phyloP scores from a whole-genome alignment of 2,329 filamentous ascomycete species.

The Talaromyces piceae region DNA sequence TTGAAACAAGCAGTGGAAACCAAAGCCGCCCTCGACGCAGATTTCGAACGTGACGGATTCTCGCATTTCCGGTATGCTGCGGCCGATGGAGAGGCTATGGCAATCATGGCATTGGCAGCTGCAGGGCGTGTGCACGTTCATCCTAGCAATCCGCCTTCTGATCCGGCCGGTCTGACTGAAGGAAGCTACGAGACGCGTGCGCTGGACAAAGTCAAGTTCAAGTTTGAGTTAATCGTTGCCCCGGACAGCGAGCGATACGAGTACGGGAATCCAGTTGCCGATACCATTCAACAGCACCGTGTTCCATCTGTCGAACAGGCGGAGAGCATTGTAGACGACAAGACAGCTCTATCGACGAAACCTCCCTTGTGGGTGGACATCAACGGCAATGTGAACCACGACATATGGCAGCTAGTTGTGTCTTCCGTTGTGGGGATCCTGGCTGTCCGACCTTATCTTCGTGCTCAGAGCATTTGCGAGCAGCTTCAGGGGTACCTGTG shows the following conservation, averaged over 20 bases:
- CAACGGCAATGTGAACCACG: conserved; percentile 29
- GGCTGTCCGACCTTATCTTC: conserved; percentile 34
- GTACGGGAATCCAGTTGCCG: conserved; percentile 31
- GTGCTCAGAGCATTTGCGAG: conserved; percentile 25
- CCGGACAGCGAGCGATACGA: conserved; percentile 30
- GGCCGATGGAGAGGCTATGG: conserved; percentile 38
- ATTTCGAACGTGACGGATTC: conserved; percentile 25
- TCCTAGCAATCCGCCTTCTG: conserved; percentile 33
- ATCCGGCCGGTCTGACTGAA: conserved; percentile 41
- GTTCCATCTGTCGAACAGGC: background rate
- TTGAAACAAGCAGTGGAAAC: conserved; percentile 35
- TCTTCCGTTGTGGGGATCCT: conserved; percentile 37
- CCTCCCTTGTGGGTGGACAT: conserved; percentile 45
- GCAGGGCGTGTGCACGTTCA: conserved; percentile 27
- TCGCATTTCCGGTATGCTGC: conserved; percentile 29
- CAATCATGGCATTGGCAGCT: conserved; percentile 35
- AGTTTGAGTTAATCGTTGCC: conserved; percentile 35
- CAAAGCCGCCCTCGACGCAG: conserved; percentile 37
- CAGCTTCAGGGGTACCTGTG: conserved; percentile 33
- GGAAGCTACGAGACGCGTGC: conserved; percentile 40
- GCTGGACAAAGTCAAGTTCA: conserved; percentile 38
- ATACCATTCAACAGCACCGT: conserved; percentile 9
- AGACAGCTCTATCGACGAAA: conserved; percentile 11
- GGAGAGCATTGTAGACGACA: background rate
- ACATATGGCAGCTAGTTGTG: conserved; percentile 37